Conservation (phyloP, 495 filamentous ascomycete species). For the Wilcoxina mikolae region DNA sequence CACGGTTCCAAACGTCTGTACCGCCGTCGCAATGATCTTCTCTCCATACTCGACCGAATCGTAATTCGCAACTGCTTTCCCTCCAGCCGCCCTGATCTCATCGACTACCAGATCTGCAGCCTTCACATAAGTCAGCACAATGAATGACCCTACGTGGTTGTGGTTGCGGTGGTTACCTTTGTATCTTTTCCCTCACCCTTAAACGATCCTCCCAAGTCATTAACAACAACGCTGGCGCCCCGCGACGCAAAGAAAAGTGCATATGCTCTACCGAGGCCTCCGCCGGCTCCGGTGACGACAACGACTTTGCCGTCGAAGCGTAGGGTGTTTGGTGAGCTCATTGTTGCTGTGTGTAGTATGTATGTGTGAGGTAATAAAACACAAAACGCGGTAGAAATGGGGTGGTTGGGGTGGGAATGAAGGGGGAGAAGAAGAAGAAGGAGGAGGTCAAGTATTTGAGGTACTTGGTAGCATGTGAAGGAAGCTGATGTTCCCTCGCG, state of each 20-base stretch:
- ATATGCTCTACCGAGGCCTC: constrained; percentile 87
- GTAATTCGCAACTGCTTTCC: constrained; percentile 97
- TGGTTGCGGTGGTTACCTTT: too few species aligned
- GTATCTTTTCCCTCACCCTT: constrained; percentile 81
- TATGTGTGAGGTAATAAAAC: neutral
- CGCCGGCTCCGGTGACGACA: constrained; percentile 91
- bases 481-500: neutral
- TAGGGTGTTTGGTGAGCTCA: constrained; percentile 36
- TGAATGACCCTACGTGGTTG: neutral
- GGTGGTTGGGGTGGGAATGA: neutral
- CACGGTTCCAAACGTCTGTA: constrained; percentile 79
- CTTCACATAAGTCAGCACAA: constrained; percentile 31
- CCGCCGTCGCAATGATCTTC: constrained; percentile 88
- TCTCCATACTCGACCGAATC: constrained; percentile 93
- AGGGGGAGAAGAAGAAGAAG: neutral
- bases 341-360: constrained; percentile 10
- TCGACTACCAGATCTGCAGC: constrained; percentile 91
- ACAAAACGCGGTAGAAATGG: neutral
- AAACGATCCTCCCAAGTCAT: constrained; percentile 88
- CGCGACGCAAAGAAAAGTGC: constrained; percentile 79
- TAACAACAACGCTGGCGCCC: constrained; percentile 93
- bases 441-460: neutral
- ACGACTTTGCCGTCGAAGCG: constrained; percentile 93
- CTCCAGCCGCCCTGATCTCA: constrained; percentile 81
- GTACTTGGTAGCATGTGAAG: neutral